phyloP scores from a whole-genome alignment of 495 filamentous ascomycete species.

The Peziza echinospora region DNA sequence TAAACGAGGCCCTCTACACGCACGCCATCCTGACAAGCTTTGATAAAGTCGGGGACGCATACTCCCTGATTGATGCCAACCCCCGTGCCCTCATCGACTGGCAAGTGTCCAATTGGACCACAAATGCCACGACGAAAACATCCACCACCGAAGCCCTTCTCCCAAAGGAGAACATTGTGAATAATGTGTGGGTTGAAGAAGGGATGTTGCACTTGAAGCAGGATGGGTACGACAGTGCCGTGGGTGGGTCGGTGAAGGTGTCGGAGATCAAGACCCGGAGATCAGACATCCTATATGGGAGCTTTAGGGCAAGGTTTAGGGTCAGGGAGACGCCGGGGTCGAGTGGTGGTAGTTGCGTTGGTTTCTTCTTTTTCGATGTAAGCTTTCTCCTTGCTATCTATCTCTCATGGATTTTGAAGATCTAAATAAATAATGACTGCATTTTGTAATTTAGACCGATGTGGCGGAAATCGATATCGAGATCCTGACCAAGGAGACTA shows the following conservation, averaged over 20 bases:
- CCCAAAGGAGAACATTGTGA: constrained; percentile 10
- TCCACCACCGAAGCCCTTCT: neutral
- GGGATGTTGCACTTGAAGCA: constrained; percentile 13
- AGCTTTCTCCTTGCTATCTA: too few relatives aligned
- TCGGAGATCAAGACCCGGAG: constrained; percentile 13
- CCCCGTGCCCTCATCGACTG: constrained; percentile 8
- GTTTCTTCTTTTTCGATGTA: constrained; percentile 19
- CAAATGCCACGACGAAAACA: neutral
- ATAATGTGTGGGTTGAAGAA: constrained; percentile 14
- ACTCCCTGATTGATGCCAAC: constrained; percentile 1
- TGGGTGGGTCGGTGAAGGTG: constrained; percentile 8
- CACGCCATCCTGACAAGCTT: constrained; percentile 15
- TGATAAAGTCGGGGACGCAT: constrained; percentile 1
- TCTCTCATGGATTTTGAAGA: too few relatives aligned
- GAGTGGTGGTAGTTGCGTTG: constrained; percentile 12
- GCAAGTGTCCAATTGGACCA: constrained; percentile 11
- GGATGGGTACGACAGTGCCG: constrained; percentile 5
- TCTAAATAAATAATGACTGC: too few relatives aligned
- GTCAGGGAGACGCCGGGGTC: constrained; percentile 6
- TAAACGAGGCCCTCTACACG: constrained; percentile 9
- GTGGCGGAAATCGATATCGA: constrained; percentile 15
- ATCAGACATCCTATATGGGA: constrained; percentile 15
- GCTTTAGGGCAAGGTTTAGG: constrained; percentile 14
- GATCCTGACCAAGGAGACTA: constrained; percentile 10
- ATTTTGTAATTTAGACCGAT: too few relatives aligned